Conservation (phyloP, 345 rosid genomes). For the Eucalyptus victrix region DNA sequence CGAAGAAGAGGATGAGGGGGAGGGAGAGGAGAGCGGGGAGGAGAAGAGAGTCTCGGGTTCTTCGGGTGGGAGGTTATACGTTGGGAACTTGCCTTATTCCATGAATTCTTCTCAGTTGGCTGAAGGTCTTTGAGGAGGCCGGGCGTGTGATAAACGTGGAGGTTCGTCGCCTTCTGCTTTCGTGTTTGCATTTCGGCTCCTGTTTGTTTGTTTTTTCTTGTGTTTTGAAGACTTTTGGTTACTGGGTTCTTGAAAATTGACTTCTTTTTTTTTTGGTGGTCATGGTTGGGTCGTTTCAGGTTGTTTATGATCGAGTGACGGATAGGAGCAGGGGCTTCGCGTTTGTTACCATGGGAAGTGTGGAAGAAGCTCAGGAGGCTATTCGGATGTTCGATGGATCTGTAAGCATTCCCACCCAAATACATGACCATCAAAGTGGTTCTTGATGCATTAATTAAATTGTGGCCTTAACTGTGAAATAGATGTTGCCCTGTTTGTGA, state of each 20-base stretch:
- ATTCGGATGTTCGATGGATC: constrained; percentile 71
- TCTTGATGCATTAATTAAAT: not conserved
- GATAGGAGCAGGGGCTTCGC: constrained; percentile 98
- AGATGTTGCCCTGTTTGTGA: not conserved
- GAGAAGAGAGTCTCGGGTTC: constrained; percentile 7
- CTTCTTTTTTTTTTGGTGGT: not conserved
- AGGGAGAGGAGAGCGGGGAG: not conserved
- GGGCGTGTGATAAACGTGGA: constrained; percentile 61
- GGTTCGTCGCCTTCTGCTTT: constrained; percentile 17
- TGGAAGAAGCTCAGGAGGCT: constrained; percentile 79
- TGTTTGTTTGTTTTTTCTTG: not conserved
- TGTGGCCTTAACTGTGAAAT: not conserved
- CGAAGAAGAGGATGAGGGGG: constrained; percentile 9
- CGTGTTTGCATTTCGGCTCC: not conserved
- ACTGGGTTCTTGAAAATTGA: not conserved
- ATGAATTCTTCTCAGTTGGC: constrained; percentile 53
- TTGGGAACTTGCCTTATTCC: constrained; percentile 75
- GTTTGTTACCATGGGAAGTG: constrained; percentile 67
- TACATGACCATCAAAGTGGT: not conserved
- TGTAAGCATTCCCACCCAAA: constrained; percentile 26
- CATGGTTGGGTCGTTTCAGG: constrained; percentile 17
- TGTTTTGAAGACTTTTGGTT: not conserved
- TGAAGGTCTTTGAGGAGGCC: constrained; percentile 57
- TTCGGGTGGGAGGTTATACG: constrained; percentile 50
- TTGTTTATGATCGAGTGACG: constrained; percentile 68